phyloP scores from a whole-genome alignment of 2,329 filamentous ascomycete species.

The Pleoardoris graminearum region DNA sequence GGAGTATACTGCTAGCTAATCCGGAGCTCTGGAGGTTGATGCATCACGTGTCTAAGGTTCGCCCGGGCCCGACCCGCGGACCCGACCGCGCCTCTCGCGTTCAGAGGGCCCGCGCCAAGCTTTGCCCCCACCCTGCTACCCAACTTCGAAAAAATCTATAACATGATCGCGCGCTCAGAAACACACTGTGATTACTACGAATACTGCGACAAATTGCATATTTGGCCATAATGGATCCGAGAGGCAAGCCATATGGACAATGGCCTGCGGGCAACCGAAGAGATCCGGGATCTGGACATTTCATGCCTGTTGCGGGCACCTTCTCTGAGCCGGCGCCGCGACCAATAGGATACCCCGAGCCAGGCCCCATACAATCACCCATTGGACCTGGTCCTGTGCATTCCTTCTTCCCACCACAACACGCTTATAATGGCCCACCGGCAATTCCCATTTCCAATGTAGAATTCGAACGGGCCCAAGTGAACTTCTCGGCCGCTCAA shows the following conservation, averaged over 20 bases:
- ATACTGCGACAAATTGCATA: constrained; percentile 13
- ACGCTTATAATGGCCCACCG: constrained; percentile 14
- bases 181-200: constrained; percentile 13
- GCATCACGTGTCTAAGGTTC: constrained; percentile 5
- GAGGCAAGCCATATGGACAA: constrained; percentile 23
- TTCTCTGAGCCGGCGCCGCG: constrained; percentile 24
- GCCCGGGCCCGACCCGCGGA: neutral
- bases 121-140: neutral
- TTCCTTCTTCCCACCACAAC: constrained; percentile 23
- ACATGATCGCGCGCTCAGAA: constrained; percentile 24
- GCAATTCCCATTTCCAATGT: neutral
- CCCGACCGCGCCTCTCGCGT: neutral
- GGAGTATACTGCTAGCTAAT: neutral
- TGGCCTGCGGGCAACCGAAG: constrained; percentile 25
- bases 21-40: neutral
- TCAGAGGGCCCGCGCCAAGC: neutral
- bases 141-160: neutral
- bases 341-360: constrained; percentile 13
- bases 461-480: constrained; percentile 10
- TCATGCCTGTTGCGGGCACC: constrained; percentile 22
- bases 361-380: constrained; percentile 14
- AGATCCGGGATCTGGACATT: constrained; percentile 19
- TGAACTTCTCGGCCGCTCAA: constrained; percentile 14
- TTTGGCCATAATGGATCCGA: constrained; percentile 24
- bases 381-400: constrained; percentile 19